Evolutionary conservation across 2,329 filamentous ascomycete genomes (phyloP), one percentile per base, ranked within the genome.

Genomic region (Penicillium capsulatum): DNA sequence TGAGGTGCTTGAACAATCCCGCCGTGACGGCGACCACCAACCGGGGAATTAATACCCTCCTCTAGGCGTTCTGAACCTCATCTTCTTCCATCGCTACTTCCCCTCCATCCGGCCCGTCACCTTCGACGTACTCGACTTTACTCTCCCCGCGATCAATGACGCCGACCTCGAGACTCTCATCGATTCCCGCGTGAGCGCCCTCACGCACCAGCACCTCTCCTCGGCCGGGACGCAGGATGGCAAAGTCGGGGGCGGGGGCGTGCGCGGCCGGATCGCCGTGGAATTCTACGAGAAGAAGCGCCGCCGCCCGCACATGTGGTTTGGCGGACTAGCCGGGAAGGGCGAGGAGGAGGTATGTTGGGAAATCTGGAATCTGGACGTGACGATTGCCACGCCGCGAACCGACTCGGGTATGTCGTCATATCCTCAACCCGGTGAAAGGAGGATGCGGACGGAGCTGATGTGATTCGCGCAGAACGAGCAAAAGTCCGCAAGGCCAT

Each of bases 71-170:
- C 78, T 97, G 34, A 90, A 96, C 66, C 94, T 90, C 35, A 96
- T 97, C 65, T 98, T 97, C 80, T 97, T 97, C 77, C 90, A 96
- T 72, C 85, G 92, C 60, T 94, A 91, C 78, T 96, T 97, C 74
- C 88, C 88, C 41, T 83, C 87, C 42, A 78, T 96, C 54, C 74
- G 79, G 29, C 91, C 92, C 4, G 79, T 80, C 48, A 89, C 87
- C 48, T 83, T 88, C 69, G 90, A 96, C 61, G 81, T 96, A 48
- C 82, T 96, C 51, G 90, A 94, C 67, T 77, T 95, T 46, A 90
- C 88, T 22, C 79, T 97, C 17, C 90, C 92, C 36, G 86, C 86
- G 58, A 85, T 97, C 59, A 81, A 89, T 62, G 88, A 96, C 61
- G 83, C 84, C 50, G 88, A 95, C 66, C 82, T 97, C 49, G 88